Evolutionary conservation across 768 basidiomycete species (phyloP), one percentile per base, ranked within the genome.

Genomic region (Boletus fagicola): DNA sequence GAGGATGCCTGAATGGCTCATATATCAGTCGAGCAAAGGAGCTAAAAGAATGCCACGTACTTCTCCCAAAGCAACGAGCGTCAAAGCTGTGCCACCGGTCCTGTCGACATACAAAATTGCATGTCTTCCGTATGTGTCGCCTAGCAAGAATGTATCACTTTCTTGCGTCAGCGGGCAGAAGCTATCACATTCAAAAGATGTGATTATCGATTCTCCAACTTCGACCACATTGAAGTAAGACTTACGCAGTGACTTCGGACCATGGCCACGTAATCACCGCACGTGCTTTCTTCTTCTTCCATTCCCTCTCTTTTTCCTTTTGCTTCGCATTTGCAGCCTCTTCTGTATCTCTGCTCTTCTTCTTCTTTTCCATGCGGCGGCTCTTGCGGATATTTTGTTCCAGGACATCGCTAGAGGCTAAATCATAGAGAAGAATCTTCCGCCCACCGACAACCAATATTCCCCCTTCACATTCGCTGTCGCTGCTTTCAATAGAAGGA

Each of bases 181-280:
- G 24, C 87, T 87, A 61, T 44, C 38, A 42, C 26, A 31, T 38
- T 43, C 31, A 18, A 43, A 45, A 31, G 30, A 12, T 50, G 49
- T 61, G 51, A 51, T 47, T 4, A 10, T 31, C 3, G 16, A 26
- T 45, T 24, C 50, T 52, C 20, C 15, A n/a, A 9, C 4, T 13
- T 24, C 8, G 49, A 47, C 36, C 26, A 44, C 22, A 12, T 4
- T 16, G 30, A 46, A 43, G 28, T 10, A 24, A 31, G 4, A 74
- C 85, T 62, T 67, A 92, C 90, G 86, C 83, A 59, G 83, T 77
- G 40, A 92, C 76, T 58, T 85, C 82, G 56, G 79, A 81, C 84
- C 88, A 92, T 9, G 88, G 88, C 91, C 90, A 92, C 15, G 83
- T 80, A 16, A 90, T 77, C 36, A 68, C 66, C 0, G 81, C 83